Conservation (phyloP, 2,329 filamentous ascomycete genomes). For the Cordyceps pruinosa region DNA sequence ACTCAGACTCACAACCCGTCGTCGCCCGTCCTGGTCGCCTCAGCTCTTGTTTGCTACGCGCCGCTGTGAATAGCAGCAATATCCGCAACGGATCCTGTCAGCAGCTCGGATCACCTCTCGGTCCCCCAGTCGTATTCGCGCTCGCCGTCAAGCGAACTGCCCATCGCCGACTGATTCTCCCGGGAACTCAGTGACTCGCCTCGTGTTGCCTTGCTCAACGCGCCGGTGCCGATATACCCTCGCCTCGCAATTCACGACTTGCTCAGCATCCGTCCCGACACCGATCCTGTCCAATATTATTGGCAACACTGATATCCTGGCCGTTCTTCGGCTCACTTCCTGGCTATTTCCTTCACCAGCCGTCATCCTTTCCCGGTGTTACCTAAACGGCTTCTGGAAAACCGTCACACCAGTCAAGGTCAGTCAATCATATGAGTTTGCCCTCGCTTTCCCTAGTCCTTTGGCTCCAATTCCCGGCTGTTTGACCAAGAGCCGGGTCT, state of each 20-base stretch:
- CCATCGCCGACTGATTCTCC: slow-evolving; percentile 17
- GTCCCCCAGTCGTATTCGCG: slow-evolving; percentile 8
- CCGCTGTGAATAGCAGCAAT: not conserved
- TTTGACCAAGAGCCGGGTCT: not conserved
- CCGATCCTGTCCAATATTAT: slow-evolving; percentile 29
- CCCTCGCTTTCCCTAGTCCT: slow-evolving; percentile 6
- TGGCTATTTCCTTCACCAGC: slow-evolving; percentile 18
- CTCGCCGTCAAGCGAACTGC: slow-evolving; percentile 5
- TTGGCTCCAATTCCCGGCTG: not conserved
- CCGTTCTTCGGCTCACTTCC: slow-evolving; percentile 26
- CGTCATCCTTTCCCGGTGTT: slow-evolving; percentile 12
- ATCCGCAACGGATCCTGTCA: slow-evolving; percentile 1
- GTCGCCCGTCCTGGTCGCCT: not conserved
- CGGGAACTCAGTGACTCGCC: slow-evolving; percentile 21
- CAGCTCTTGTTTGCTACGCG: not conserved
- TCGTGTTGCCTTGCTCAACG: slow-evolving; percentile 27
- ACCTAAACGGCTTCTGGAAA: slow-evolving; percentile 14
- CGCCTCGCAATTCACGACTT: slow-evolving; percentile 24
- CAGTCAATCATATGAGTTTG: slow-evolving; percentile 23
- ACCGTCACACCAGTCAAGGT: slow-evolving; percentile 26
- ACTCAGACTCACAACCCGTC: not conserved
- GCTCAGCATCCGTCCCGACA: slow-evolving; percentile 20
- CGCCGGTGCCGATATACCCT: slow-evolving; percentile 27
- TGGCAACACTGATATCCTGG: slow-evolving; percentile 28
- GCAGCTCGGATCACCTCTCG: slow-evolving; percentile 6